These are phyloP conservation scores for Pilobolus umbonatus DNA, from an alignment of 192 early-diverging fungal genomes.

Conservation along the genomic window DNA sequence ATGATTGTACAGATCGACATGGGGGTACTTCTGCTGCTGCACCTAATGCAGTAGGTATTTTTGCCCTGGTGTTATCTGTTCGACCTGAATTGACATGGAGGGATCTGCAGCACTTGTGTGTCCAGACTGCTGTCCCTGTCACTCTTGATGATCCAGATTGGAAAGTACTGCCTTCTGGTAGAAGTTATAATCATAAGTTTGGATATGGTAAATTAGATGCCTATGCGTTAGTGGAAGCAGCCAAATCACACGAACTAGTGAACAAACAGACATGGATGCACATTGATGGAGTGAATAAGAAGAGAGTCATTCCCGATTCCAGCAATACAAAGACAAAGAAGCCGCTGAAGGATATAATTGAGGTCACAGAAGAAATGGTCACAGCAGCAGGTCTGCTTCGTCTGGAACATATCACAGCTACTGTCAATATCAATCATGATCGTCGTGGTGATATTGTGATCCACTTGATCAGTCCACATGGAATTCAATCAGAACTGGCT, in stretches of 20 bases:
- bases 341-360: constrained; percentile 33
- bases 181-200: constrained; percentile 82
- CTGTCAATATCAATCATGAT: constrained; percentile 69
- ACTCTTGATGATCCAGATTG: constrained; percentile 64
- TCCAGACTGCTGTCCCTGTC: constrained; percentile 70
- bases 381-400: constrained; percentile 48
- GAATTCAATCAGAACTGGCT: constrained; percentile 62
- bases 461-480: constrained; percentile 62
- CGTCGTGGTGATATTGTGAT: constrained; percentile 79
- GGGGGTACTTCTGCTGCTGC: constrained; percentile 93
- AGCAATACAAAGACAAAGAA: constrained; percentile 25
- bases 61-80: constrained; percentile 68
- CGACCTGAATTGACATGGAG: constrained; percentile 90
- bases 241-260: constrained; percentile 59
- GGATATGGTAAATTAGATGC: constrained; percentile 90
- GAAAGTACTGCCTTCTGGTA: constrained; percentile 58
- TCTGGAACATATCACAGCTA: constrained; percentile 84
- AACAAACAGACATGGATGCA: constrained; percentile 55
- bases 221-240: constrained; percentile 66
- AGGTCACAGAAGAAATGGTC: constrained; percentile 51
- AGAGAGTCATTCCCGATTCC: constrained; percentile 56
- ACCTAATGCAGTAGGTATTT: constrained; percentile 81
- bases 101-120: constrained; percentile 80
- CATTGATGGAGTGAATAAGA: constrained; percentile 34
- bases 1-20: constrained; percentile 65